Conservation (phyloP, 176 grass and related monocot species). For the Triticum timopheevii region DNA sequence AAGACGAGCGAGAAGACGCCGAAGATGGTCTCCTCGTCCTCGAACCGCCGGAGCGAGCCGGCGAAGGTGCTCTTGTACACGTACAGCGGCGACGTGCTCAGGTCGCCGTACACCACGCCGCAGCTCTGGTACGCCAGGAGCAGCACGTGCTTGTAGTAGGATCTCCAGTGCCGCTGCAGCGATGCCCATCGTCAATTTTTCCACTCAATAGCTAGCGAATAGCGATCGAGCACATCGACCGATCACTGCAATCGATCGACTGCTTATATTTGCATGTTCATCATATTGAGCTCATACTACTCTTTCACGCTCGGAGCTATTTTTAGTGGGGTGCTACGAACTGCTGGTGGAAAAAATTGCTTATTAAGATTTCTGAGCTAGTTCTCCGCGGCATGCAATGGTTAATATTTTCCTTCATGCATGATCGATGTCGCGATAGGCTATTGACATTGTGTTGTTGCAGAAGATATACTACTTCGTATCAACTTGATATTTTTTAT, state of each 20-base stretch:
- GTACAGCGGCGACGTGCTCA: constrained; percentile 70
- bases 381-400: neutral
- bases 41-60: constrained; percentile 24
- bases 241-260: neutral
- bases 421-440: neutral
- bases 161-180: constrained; percentile 35
- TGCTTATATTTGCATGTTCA: neutral
- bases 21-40: constrained; percentile 52
- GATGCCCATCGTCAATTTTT: neutral
- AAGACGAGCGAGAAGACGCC: constrained; percentile 70
- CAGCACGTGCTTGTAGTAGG: constrained; percentile 30
- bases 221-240: neutral
- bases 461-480: too few species aligned
- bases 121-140: constrained; percentile 66
- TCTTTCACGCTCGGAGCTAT: neutral
- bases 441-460: neutral
- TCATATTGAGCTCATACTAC: neutral
- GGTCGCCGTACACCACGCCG: constrained; percentile 69
- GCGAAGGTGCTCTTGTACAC: constrained; percentile 62
- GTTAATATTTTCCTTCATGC: neutral
- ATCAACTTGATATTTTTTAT: too few species aligned
- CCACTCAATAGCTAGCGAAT: neutral
- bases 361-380: neutral
- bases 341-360: constrained; percentile 18
- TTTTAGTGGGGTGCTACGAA: constrained; percentile 17